Conservation (phyloP, 2,329 filamentous ascomycete species). For the Arachnopeziza araneosa region DNA sequence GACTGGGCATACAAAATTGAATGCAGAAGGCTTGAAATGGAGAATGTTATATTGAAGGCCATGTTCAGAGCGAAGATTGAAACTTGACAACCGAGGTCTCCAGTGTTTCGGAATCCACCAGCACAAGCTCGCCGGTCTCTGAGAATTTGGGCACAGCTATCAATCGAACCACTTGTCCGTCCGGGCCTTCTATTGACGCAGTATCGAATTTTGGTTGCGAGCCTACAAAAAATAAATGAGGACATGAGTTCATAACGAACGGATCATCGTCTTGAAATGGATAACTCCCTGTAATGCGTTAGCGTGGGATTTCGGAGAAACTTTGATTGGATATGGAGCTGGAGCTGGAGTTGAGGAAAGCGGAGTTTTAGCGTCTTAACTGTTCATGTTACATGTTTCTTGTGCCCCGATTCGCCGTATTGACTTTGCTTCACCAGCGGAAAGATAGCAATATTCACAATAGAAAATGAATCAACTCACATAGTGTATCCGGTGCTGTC, state of each 20-base stretch:
- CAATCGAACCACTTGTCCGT: conserved; percentile 67
- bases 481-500: conserved; percentile 91
- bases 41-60: too few relatives aligned
- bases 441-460: background rate
- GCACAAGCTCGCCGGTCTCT: conserved; percentile 69
- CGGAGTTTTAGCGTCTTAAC: background rate
- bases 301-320: background rate
- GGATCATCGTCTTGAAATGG: conserved; percentile 93
- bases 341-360: background rate
- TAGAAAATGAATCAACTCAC: conserved; percentile 48
- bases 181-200: conserved; percentile 58
- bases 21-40: too few relatives aligned
- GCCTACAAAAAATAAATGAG: conserved; percentile 87
- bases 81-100: conserved; percentile 39
- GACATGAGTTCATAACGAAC: conserved; percentile 78
- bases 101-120: conserved; percentile 81
- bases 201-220: conserved; percentile 77
- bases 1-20: too few relatives aligned
- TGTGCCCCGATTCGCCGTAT: too few relatives aligned
- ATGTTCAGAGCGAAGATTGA: background rate
- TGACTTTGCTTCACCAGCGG: too few relatives aligned
- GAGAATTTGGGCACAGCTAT: conserved; percentile 81
- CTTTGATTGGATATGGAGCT: background rate
- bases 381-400: too few relatives aligned
- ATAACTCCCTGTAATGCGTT: conserved; percentile 65